These are phyloP conservation scores for Fraxinus sp. DNA, from an alignment of 305 asterid genomes.

Conservation along the genomic window DNA sequence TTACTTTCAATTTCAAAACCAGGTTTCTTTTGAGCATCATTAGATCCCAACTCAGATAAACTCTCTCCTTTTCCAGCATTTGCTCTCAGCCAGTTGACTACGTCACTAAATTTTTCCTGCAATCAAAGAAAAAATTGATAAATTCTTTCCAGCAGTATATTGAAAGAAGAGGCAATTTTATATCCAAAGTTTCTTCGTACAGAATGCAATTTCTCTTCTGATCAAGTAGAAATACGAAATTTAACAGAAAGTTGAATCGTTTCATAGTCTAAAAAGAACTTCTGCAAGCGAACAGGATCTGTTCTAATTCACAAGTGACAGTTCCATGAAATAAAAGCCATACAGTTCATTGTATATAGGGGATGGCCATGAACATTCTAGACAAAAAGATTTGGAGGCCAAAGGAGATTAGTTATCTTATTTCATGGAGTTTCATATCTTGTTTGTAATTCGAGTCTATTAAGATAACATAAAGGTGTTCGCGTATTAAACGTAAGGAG, in stretches of 20 bases:
- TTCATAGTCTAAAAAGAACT: background rate
- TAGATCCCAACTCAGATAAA: conserved; percentile 33
- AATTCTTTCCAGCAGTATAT: background rate
- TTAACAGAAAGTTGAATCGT: background rate
- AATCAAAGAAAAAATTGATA: conserved; percentile 23
- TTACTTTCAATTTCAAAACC: conserved; percentile 34
- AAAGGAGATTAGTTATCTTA: background rate
- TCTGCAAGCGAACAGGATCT: background rate
- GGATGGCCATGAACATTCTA: background rate
- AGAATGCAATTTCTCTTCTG: background rate
- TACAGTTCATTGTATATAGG: background rate
- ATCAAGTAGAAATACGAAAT: background rate
- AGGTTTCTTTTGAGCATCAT: conserved; percentile 41
- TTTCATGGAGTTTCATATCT: background rate
- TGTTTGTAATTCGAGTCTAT: background rate
- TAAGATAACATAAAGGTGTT: background rate
- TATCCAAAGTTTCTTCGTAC: background rate
- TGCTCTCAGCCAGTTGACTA: conserved; percentile 80
- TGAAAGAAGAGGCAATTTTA: background rate
- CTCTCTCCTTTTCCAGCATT: conserved; percentile 58
- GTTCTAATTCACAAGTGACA: background rate
- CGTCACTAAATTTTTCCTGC: conserved; percentile 88
- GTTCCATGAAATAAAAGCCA: background rate
- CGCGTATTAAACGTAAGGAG: background rate
- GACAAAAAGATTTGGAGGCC: background rate